Evolutionary conservation across 129 eudicot genomes (phyloP), one percentile per base, ranked within the genome.

Genomic region (Apium graveolens): DNA sequence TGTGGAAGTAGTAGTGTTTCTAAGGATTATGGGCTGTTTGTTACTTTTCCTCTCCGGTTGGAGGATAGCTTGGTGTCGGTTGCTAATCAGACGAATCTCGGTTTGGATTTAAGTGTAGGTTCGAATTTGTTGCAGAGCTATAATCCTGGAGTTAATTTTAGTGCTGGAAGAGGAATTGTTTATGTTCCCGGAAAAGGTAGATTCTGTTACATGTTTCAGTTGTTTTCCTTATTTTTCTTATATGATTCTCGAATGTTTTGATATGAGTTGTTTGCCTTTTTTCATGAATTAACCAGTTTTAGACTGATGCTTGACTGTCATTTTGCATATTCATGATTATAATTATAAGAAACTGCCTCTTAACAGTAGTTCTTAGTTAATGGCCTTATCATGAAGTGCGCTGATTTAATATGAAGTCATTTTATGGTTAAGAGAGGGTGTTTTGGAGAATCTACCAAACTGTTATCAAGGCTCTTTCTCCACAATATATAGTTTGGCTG

Each of bases 171-270:
- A 4, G 88, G 90, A 57, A 16, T 88, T 42, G 78, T 88, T 41
- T 86, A 63, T 78, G 38, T 88, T 60, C 92, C 90, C 0, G 85
- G 83, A 13, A 86, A 43, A 82, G 88, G 92, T 88, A 9, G 74
- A 55, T 46, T 70, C 29, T 18, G 9, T 46, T 49, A 3, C 20
- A 48, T 12, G 77, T 10, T 44, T 74, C 10, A 43, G 6, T 29
- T 74, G 37, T 42, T 20, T 74, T 73, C 9, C 4, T 38, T 32
- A 35, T 72, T 3, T 3, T 3, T 3, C 0, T 5, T 24, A 42
- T 24, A n/a, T 72, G 20, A 42, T 21, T 39, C 31, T 43, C n/a
- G 27, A 63, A 42, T 73, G 11, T 11, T 38, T 71, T 37, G 46
- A 39, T 42, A 27, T 73, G 21, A 72, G 26, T 71, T 71, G 26